phyloP scores from a whole-genome alignment of 2,329 filamentous ascomycete species.

The Coniochaeta sp. region DNA sequence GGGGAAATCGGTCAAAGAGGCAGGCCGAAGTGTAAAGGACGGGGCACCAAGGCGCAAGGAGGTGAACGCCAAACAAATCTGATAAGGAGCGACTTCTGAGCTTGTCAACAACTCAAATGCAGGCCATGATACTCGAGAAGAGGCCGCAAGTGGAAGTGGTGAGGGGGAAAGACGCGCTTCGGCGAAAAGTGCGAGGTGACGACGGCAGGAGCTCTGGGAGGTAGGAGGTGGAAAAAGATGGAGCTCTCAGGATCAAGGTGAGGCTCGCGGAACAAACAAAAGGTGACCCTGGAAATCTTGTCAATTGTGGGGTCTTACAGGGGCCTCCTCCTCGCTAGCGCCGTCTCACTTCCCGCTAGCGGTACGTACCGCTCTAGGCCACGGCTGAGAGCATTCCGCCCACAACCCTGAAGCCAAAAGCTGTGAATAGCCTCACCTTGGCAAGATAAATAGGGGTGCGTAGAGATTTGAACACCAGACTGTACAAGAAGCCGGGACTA shows the following conservation, averaged over 20 bases:
- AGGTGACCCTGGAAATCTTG: conserved; percentile 5
- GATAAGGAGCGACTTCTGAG: conserved; percentile 19
- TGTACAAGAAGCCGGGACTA: too few relatives aligned
- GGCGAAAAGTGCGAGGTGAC: background rate
- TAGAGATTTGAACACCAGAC: too few relatives aligned
- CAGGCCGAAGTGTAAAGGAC: conserved; percentile 5
- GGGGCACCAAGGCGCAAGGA: conserved; percentile 5
- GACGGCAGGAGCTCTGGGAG: conserved; percentile 1
- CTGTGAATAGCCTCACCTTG: background rate
- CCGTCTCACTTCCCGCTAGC: background rate
- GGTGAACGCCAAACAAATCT: background rate
- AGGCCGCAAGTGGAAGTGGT: conserved; percentile 11
- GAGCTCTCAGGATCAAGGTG: background rate
- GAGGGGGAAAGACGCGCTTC: conserved; percentile 6
- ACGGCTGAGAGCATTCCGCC: background rate
- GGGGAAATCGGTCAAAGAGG: background rate
- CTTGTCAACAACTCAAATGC: conserved; percentile 19
- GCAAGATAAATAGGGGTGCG: too few relatives aligned
- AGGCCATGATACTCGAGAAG: conserved; percentile 15
- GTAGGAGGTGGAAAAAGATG: conserved; percentile 1
- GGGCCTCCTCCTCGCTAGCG: background rate
- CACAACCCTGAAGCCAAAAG: background rate
- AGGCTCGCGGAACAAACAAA: background rate
- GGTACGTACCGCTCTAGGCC: background rate
- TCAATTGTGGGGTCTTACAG: background rate